A percentile compares a stretch with the other conserved stretches of the same genome.
These are phyloP conservation scores for Cutaneotrichosporon arboriforme DNA, from an alignment of 1,284 basidiomycete species.

Conservation along the genomic window DNA sequence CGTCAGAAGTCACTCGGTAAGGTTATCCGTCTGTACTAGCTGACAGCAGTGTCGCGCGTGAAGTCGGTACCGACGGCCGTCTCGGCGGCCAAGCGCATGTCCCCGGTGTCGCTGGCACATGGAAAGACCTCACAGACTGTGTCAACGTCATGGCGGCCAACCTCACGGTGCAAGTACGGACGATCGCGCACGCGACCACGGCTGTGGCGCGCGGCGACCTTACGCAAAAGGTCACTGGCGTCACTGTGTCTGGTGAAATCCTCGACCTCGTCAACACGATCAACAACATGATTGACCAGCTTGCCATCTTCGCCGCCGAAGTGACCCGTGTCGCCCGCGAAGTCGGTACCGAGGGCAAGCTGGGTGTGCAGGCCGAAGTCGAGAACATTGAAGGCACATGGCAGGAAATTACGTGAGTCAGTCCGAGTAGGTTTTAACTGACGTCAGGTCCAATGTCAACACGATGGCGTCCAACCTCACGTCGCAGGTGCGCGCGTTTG, in stretches of 20 bases:
- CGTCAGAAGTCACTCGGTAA: constrained; percentile 61
- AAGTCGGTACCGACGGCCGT: constrained; percentile 92
- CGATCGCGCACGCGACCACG: constrained; percentile 90
- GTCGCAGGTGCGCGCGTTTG: constrained; percentile 97
- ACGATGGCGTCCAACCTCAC: constrained; percentile 94
- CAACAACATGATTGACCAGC: constrained; percentile 92
- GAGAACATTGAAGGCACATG: constrained; percentile 96
- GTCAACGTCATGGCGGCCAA: constrained; percentile 66
- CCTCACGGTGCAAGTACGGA: constrained; percentile 87
- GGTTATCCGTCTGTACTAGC: background rate
- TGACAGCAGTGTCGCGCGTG: constrained; percentile 60
- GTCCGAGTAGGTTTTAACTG: background rate
- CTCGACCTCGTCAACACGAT: constrained; percentile 73
- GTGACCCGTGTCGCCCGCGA: constrained; percentile 93
- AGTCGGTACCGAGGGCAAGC: constrained; percentile 92
- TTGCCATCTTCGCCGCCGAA: constrained; percentile 88
- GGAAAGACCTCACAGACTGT: constrained; percentile 94
- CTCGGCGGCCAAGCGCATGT: constrained; percentile 89
- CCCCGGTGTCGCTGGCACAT: constrained; percentile 80
- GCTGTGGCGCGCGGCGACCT: constrained; percentile 92
- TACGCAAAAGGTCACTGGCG: constrained; percentile 86
- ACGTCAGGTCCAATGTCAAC: constrained; percentile 73
- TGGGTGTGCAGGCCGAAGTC: constrained; percentile 95
- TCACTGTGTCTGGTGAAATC: constrained; percentile 93
- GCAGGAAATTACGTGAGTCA: constrained; percentile 92